Base-by-base conservation (phyloP, 2,329 filamentous ascomycete genomes). In the Verticillium alfalfae region DNA sequence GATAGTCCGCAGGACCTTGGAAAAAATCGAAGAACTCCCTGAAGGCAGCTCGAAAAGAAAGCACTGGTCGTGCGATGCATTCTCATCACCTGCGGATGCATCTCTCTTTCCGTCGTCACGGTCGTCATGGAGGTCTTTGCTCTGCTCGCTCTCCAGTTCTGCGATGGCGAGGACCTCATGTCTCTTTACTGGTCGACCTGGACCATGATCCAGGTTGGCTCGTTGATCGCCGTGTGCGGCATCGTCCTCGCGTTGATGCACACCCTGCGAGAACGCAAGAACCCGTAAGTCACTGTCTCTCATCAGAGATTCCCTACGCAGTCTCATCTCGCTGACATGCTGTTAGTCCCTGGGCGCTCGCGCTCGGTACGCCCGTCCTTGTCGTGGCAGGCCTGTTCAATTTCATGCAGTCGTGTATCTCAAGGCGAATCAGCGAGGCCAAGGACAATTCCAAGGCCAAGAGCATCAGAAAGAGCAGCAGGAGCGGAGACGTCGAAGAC, bases 151-250 rank as follows among this genome's bases (percentile, higher is more conserved):
- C 70, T 85, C 5, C 81, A 87, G 65, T 87, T 84, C 65, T 87
- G 84, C 65, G 82, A 84, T 41, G 84, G 83, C 10, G 84, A 87
- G 66, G 81, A 86, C 66, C 77, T 87, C 61, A 85, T 86, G 73
- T 78, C 80, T 1, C 72, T 87, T 0, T 86, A 85, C 70, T 87
- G 84, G 84, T 81, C 84, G 0, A 85, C 84, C 2, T 87, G 84
- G 82, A 84, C 82, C 26, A 83, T 85, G 77, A 74, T 85, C 5
- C 84, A 87, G 66, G 73, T 86, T 2, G 84, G 84, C 6, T 82
- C 82, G 1, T 73, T 84, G 63, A 85, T 86, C 39, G 84, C 84
- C 62, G 84, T 86, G 67, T 69, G 81, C 13, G 84, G 84, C 34
- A 82, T 87, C 63, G 79, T 84, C 55, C 72, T 87, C 3, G 79